A percentile compares a stretch with the other conserved stretches of the same genome.
These are phyloP conservation scores for Sporothrix globosa DNA, from an alignment of 2,329 filamentous ascomycete species.

Conservation along the genomic window DNA sequence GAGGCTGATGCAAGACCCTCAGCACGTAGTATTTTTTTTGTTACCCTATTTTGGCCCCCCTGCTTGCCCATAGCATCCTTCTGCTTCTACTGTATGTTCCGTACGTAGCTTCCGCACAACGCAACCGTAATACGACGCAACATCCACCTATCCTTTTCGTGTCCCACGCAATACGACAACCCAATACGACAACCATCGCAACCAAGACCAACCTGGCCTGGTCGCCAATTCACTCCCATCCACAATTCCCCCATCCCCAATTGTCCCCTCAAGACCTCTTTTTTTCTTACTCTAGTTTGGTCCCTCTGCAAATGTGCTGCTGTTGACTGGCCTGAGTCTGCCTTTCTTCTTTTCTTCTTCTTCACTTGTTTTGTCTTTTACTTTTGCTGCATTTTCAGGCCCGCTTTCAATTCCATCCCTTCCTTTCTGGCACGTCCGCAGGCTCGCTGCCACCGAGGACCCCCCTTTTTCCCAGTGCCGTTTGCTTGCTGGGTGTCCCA, in stretches of 20 bases:
- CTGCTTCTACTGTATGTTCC: not conserved
- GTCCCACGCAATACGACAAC: slow-evolving; percentile 30
- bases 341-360: not conserved
- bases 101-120: not conserved
- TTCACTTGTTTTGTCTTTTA: slow-evolving; percentile 13
- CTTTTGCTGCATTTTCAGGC: not conserved
- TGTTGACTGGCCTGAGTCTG: slow-evolving; percentile 12
- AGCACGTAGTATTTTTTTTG: slow-evolving; percentile 27
- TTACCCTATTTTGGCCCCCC: not conserved
- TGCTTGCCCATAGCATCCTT: not conserved
- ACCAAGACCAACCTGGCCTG: slow-evolving; percentile 17
- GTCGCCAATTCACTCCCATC: slow-evolving; percentile 20
- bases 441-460: not conserved
- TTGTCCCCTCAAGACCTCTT: slow-evolving; percentile 22
- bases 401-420: slow-evolving; percentile 17
- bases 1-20: slow-evolving; percentile 40
- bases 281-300: not conserved
- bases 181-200: not conserved
- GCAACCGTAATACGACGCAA: not conserved
- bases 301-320: not conserved
- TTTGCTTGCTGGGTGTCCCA: slow-evolving; percentile 16
- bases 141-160: slow-evolving; percentile 31
- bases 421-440: slow-evolving; percentile 23
- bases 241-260: slow-evolving; percentile 19
- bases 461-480: slow-evolving; percentile 14